Evolutionary conservation across 331 rosid genomes (phyloP).

Genomic region (Dryas integrifolia): DNA sequence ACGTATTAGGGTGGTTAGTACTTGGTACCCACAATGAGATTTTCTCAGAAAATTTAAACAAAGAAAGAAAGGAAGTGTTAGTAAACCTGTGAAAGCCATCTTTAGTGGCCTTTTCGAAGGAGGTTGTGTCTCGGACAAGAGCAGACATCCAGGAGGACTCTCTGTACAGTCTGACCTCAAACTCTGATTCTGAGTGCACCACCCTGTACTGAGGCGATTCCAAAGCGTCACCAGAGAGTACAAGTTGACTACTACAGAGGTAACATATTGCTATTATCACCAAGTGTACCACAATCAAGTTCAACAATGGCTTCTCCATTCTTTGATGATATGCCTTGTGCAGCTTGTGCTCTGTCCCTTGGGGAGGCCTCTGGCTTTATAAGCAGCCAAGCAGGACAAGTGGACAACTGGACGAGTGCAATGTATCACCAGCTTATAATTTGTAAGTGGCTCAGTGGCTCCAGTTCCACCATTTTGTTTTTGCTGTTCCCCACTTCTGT

Average conservation of each 20-base stretch:
- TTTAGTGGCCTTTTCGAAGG: constrained; percentile 57
- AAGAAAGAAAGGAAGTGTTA: neutral
- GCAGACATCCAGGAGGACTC: constrained; percentile 71
- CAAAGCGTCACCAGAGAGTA: constrained; percentile 24
- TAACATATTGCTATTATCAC: constrained; percentile 23
- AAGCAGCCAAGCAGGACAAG: constrained; percentile 2
- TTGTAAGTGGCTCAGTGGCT: neutral
- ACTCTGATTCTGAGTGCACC: constrained; percentile 50
- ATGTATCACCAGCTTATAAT: too few relatives aligned
- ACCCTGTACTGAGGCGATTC: constrained; percentile 57
- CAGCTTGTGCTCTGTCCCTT: neutral
- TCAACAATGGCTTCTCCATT: constrained; percentile 15
- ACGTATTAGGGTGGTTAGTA: too few relatives aligned
- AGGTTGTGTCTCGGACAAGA: constrained; percentile 42
- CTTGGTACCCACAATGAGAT: too few relatives aligned
- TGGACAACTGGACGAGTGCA: neutral
- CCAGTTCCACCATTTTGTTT: neutral
- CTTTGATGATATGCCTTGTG: neutral
- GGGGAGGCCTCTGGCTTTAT: constrained; percentile 4
- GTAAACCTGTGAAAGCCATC: constrained; percentile 73
- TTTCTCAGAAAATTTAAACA: too few relatives aligned
- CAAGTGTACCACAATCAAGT: neutral
- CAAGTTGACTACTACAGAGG: neutral
- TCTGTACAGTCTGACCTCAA: constrained; percentile 62
- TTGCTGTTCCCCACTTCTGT: neutral